Evolutionary conservation across 768 basidiomycete genomes (phyloP).

Genomic region (Tricholoma sp.): DNA sequence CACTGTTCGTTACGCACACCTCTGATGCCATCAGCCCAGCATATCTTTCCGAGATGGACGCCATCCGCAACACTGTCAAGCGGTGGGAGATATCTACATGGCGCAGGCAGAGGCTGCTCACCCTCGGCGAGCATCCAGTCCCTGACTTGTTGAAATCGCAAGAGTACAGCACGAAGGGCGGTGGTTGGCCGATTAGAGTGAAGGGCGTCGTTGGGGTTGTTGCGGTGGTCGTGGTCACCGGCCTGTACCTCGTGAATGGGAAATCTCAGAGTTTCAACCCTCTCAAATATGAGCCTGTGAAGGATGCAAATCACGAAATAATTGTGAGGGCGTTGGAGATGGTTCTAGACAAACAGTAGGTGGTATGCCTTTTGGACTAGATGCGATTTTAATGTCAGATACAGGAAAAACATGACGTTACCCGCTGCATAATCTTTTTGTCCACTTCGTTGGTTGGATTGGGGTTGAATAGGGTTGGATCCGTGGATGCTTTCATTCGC

Average conservation of each 20-base stretch:
- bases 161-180: constrained; percentile 9
- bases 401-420: constrained; percentile 4
- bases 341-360: constrained; percentile 7
- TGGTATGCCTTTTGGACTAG: neutral
- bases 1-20: constrained; percentile 9
- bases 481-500: no score
- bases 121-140: neutral
- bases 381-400: neutral
- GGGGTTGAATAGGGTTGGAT: no score
- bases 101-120: constrained; percentile 7
- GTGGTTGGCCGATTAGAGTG: constrained; percentile 9
- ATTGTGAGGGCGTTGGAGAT: constrained; percentile 9
- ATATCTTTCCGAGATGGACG: constrained; percentile 5
- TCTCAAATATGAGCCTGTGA: constrained; percentile 10
- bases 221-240: constrained; percentile 4
- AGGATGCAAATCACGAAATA: constrained; percentile 10
- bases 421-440: neutral
- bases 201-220: constrained; percentile 8
- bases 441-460: neutral
- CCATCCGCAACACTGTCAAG: constrained; percentile 7
- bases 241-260: constrained; percentile 4
- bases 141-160: neutral
- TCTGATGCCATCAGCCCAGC: constrained; percentile 8
- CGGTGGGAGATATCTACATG: constrained; percentile 13
- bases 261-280: constrained; percentile 7